Percentiles rank a stretch among this genome's conserved stretches.
Conservation (phyloP, 257 asterid genomes). For the Solanum boliviense region DNA sequence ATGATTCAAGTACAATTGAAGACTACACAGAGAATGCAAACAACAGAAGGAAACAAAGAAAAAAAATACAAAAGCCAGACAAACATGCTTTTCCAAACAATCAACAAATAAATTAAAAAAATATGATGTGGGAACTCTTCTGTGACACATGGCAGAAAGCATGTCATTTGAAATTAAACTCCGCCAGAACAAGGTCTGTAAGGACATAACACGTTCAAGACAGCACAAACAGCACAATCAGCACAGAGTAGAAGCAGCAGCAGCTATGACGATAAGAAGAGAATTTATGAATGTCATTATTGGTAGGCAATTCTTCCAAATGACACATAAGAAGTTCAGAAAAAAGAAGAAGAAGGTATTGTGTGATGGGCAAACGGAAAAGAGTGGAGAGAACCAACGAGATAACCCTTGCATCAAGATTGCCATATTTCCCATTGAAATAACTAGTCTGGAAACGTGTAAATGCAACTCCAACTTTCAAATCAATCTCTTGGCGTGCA, state of each 20-base stretch:
- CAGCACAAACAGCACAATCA: background rate
- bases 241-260: background rate
- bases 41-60: background rate
- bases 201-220: background rate
- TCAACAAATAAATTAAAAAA: background rate
- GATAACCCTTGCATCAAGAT: slow-evolving; percentile 92
- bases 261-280: background rate
- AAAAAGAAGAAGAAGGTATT: background rate
- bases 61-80: background rate
- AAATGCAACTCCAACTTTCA: slow-evolving; percentile 96
- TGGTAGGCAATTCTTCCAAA: background rate
- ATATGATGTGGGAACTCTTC: background rate
- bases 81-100: background rate
- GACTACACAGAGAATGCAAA: background rate
- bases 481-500: slow-evolving; percentile 94
- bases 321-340: background rate
- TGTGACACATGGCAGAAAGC: background rate
- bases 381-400: slow-evolving; percentile 48
- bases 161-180: background rate
- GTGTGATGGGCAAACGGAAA: background rate
- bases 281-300: background rate
- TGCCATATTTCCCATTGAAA: slow-evolving; percentile 94
- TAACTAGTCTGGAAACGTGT: slow-evolving; percentile 84
- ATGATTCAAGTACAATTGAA: background rate
- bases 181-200: background rate